These are phyloP conservation scores for Salix udensis DNA, from an alignment of 345 rosid genomes.

Conservation along the genomic window DNA sequence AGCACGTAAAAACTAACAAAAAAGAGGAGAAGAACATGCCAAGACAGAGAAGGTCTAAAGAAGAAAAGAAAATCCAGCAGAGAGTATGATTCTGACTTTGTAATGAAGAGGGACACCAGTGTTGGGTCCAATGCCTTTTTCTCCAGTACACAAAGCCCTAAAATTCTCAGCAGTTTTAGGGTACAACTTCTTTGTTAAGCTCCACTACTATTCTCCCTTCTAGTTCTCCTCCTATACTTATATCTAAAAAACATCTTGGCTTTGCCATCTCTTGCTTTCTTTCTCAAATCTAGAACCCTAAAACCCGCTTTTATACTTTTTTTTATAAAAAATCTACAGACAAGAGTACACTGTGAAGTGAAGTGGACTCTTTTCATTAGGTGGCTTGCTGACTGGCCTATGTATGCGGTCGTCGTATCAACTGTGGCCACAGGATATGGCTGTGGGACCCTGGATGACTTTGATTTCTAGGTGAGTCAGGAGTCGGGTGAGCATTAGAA, in stretches of 20 bases:
- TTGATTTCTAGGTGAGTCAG: neutral
- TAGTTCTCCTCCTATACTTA: constrained; percentile 8
- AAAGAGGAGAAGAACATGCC: neutral
- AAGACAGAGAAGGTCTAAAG: neutral
- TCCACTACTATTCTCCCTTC: constrained; percentile 22
- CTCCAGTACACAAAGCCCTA: constrained; percentile 26
- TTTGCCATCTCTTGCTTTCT: constrained; percentile 6
- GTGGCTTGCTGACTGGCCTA: no score
- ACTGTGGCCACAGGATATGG: neutral
- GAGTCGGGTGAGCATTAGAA: neutral
- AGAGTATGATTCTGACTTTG: constrained; percentile 6
- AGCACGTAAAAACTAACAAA: neutral
- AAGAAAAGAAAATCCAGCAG: neutral
- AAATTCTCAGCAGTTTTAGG: constrained; percentile 25
- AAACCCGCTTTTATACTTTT: neutral
- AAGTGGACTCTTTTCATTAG: neutral
- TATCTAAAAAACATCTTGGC: constrained; percentile 12
- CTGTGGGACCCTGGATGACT: neutral
- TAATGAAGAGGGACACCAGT: constrained; percentile 23
- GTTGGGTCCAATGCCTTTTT: constrained; percentile 23
- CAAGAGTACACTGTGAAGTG: neutral
- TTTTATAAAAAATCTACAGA: neutral
- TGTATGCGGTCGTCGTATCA: neutral
- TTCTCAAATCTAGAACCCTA: neutral
- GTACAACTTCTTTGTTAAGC: constrained; percentile 15